Evolutionary conservation across 164 flowering plant species (phyloP), one percentile per base, ranked within the genome.

Genomic region (Chimonanthus salicifolius): DNA sequence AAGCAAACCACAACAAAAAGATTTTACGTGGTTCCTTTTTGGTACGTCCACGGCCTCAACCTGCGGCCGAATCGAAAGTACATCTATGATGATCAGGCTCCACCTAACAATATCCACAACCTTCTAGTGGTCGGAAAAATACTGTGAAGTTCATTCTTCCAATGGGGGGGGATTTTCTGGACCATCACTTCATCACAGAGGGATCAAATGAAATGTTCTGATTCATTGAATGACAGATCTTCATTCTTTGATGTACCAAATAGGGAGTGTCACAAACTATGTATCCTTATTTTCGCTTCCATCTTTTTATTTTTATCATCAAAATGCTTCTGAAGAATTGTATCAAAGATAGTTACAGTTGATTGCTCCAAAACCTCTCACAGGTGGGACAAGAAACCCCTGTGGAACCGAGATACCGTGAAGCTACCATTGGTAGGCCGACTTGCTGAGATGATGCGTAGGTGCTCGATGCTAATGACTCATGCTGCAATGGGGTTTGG

Each of bases 381-480:
- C 73, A 91, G 98, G 91, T 94, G 97, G 98, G 85, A 90, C 81
- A 92, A 89, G 84, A 94, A 90, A 76, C 97, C 97, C 4, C 77
- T 88, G 2, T 49, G 82, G 85, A 90, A 88, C 70, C 83, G 88
- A 70, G 90, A 94, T 16, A 91, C 97, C 13, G 87, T 80, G 47
- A 81, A 80, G 74, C 7, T 84, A 10, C 95, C 98, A 3, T 65
- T 91, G 48, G 49, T 87, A 49, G 97, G 98, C 6, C 84, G 86
- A 18, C 0, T 86, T 0, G 6, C 80, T 6, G 98, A 94, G 80
- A 64, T 81, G 67, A 73, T 81, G 7, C 86, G 91, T 7, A 78
- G 93, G 72, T 92, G 88, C 15, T 85, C 92, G 2, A 90, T 90
- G 97, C 70, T 91, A 51, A 84, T 81, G 69, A 90, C 95, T 60